phyloP scores from a whole-genome alignment of 208 protist genomes.

The Herpetomonas samuelpessoai region DNA sequence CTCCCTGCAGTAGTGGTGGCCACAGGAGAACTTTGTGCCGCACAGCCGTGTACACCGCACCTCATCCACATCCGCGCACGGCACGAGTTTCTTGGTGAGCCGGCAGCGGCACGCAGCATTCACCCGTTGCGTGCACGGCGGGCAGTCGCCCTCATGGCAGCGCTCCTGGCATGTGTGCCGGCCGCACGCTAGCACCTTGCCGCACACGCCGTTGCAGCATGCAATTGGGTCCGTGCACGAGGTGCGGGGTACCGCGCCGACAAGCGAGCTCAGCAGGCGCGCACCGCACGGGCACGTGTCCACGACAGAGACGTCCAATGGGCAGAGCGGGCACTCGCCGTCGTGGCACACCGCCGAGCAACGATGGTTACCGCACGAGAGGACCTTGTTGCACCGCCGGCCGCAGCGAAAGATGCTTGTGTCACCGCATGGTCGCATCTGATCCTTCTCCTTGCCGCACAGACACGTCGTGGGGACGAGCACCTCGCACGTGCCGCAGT shows the following conservation, averaged over 20 bases:
- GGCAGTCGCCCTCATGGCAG: conserved; percentile 56
- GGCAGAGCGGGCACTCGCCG: conserved; percentile 57
- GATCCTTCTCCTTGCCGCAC: conserved; percentile 27
- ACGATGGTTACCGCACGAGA: conserved; percentile 49
- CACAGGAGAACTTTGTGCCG: conserved; percentile 65
- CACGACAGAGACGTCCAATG: conserved; percentile 42
- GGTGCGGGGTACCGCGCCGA: conserved; percentile 4
- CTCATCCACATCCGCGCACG: conserved; percentile 34
- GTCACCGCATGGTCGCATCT: conserved; percentile 32
- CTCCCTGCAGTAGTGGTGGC: conserved; percentile 60
- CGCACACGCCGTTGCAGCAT: conserved; percentile 50
- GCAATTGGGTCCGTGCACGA: conserved; percentile 68
- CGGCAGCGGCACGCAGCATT: conserved; percentile 51
- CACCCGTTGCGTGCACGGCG: conserved; percentile 33
- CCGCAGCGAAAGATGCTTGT: conserved; percentile 40
- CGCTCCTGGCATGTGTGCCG: conserved; percentile 42
- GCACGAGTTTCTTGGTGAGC: conserved; percentile 39
- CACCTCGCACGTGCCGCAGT: conserved; percentile 37
- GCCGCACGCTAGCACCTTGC: conserved; percentile 56
- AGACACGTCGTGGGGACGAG: conserved; percentile 23
- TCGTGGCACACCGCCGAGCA: conserved; percentile 60
- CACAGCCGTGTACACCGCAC: conserved; percentile 57
- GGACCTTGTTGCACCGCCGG: conserved; percentile 41
- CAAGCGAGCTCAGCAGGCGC: conserved; percentile 14
- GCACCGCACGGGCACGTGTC: conserved; percentile 60